Percentiles rank a stretch among this genome's conserved stretches.
phyloP scores from a whole-genome alignment of 2,329 filamentous ascomycete genomes.

The Botrytis cinerea region DNA sequence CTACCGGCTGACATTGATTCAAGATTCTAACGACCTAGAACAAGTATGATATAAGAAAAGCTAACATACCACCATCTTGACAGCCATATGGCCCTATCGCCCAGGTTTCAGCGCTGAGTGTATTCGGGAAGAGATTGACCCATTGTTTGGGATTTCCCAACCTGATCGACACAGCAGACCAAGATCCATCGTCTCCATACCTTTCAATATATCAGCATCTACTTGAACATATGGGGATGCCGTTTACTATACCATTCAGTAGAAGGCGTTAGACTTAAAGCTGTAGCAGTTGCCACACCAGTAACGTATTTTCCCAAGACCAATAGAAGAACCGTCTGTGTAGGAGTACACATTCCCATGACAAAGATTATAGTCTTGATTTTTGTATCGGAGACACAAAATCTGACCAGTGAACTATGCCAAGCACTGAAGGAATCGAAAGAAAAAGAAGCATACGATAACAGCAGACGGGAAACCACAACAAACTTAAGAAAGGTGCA shows the following conservation, averaged over 20 bases:
- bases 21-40: not conserved
- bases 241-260: slow-evolving; percentile 33
- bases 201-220: slow-evolving; percentile 41
- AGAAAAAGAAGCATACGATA: not conserved
- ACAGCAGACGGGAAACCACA: not conserved
- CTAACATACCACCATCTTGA: slow-evolving; percentile 32
- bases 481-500: not conserved
- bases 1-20: not conserved
- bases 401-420: not conserved
- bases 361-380: not conserved
- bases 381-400: not conserved
- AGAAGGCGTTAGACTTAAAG: slow-evolving; percentile 38
- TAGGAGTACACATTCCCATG: not conserved
- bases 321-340: not conserved
- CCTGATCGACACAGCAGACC: slow-evolving; percentile 68
- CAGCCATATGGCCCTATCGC: slow-evolving; percentile 62
- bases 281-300: slow-evolving; percentile 20
- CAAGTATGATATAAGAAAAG: not conserved
- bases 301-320: not conserved
- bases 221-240: no score
- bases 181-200: slow-evolving; percentile 67
- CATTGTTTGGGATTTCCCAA: slow-evolving; percentile 55
- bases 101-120: slow-evolving; percentile 71
- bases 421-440: not conserved
- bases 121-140: slow-evolving; percentile 63